Evolutionary conservation across 495 filamentous ascomycete species (phyloP), one percentile per base, ranked within the genome.

Genomic region (Tuber brumale): DNA sequence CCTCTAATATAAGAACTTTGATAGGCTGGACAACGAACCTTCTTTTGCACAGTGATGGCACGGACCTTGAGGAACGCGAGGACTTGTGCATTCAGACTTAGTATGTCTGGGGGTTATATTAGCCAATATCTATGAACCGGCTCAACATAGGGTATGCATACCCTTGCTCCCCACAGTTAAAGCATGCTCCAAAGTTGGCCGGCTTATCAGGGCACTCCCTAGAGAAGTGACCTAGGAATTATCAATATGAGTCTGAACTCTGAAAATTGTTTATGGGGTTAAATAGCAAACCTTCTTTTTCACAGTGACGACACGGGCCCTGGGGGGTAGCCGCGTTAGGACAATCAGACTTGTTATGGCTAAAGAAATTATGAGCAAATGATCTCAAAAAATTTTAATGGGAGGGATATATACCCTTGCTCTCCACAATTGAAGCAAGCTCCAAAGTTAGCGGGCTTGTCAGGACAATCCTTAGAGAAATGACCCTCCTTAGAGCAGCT

Each of bases 381-480:
- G 75, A 70, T 57, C 72, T 46, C 57, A 19, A 19, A 51, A 73
- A 57, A 35, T 23, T 70, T 61, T 27, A 72, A 27, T 8, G 35
- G 6, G 12, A 35, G 16, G 2, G 43, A 42, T n/a, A 1, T n/a
- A 69, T 86, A 91, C 91, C 92, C 92, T 75, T 86, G 84, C 81
- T 93, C 84, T 48, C 91, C 92, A 77, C 93, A 97, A 82, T 93
- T 94, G 87, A 90, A 96, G 85, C 93, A 97, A 45, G 86, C 88
- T 39, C 86, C 86, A 45, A 83, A 82, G 18, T 86, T 84, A 9
- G 89, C 86, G 8, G 89, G 89, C 76, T 87, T 89, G 4, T 88
- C 85, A 0, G 94, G 93, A 76, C 94, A 97, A 70, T 93, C 89
- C 46, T 86, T 85, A 18, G 91, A 87, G 21, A 85, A 78, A 75